phyloP scores from a whole-genome alignment of 2,329 filamentous ascomycete genomes.

The Aspergillus sp. region DNA sequence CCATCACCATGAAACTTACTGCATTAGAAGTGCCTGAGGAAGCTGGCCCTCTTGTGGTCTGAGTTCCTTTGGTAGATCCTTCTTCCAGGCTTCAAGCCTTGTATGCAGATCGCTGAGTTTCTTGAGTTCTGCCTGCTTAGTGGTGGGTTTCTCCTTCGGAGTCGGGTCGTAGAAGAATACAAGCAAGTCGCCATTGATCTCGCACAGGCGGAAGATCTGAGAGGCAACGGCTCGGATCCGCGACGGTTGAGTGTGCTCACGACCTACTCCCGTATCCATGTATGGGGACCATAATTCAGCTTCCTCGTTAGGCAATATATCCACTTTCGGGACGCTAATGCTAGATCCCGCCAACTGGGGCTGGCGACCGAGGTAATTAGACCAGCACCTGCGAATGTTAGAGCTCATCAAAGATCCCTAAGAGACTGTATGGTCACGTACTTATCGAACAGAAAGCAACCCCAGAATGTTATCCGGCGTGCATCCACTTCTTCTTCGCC shows the following conservation, averaged over 20 bases:
- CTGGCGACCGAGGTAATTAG: conserved; percentile 89
- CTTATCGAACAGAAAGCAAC: conserved; percentile 97
- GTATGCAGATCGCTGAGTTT: conserved; percentile 90
- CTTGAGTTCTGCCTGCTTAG: conserved; percentile 83
- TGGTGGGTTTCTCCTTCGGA: conserved; percentile 61
- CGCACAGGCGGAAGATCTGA: conserved; percentile 80
- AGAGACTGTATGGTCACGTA: conserved; percentile 34
- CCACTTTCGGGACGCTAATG: conserved; percentile 82
- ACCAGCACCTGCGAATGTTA: conserved; percentile 69
- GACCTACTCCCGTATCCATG: conserved; percentile 76
- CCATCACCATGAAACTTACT: conserved; percentile 62
- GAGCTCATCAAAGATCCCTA: conserved; percentile 1
- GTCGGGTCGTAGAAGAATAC: conserved; percentile 87
- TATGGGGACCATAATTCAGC: conserved; percentile 84
- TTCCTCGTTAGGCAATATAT: conserved; percentile 89
- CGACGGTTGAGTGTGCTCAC: conserved; percentile 74
- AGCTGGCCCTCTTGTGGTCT: conserved; percentile 87
- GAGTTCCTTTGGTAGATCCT: conserved; percentile 78
- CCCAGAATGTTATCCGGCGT: conserved; percentile 91
- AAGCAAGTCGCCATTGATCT: conserved; percentile 90
- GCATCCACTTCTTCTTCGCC: conserved; percentile 86
- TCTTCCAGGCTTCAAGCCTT: conserved; percentile 85
- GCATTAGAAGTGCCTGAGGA: conserved; percentile 78
- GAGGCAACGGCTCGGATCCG: conserved; percentile 79
- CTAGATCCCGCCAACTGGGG: conserved; percentile 80